Evolutionary conservation across 2,329 filamentous ascomycete genomes (phyloP).

Genomic region (Colletotrichum orbiculare): DNA sequence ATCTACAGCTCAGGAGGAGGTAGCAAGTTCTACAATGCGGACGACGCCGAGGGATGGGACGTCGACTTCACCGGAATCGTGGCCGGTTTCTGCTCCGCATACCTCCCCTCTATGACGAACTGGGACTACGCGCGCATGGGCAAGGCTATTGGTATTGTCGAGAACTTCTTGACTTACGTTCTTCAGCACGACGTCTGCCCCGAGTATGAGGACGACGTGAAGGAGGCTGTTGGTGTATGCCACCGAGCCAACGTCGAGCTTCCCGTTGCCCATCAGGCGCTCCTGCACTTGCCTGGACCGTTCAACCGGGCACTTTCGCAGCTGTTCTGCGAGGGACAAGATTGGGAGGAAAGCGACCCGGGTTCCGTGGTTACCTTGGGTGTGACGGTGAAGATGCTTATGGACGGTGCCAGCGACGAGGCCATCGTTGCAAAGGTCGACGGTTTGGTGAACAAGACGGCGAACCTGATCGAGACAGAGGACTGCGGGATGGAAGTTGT

Average conservation of each 20-base stretch:
- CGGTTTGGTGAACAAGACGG: neutral
- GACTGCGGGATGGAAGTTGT: slow-evolving; percentile 71
- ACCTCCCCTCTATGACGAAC: slow-evolving; percentile 58
- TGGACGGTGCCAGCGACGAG: too few relatives aligned
- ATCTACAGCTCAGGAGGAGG: slow-evolving; percentile 60
- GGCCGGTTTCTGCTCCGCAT: slow-evolving; percentile 79
- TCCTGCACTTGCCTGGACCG: slow-evolving; percentile 71
- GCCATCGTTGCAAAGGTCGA: too few relatives aligned
- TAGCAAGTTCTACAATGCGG: slow-evolving; percentile 62
- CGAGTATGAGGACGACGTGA: slow-evolving; percentile 77
- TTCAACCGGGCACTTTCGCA: slow-evolving; percentile 84
- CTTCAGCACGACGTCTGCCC: slow-evolving; percentile 86
- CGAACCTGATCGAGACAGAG: slow-evolving; percentile 50
- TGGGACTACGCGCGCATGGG: slow-evolving; percentile 66
- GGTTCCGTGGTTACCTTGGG: slow-evolving; percentile 56
- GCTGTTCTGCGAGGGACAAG: slow-evolving; percentile 66
- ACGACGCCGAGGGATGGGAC: slow-evolving; percentile 68
- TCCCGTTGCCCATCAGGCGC: slow-evolving; percentile 64
- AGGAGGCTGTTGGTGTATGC: slow-evolving; percentile 74
- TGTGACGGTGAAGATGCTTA: slow-evolving; percentile 49
- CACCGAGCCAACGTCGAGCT: slow-evolving; percentile 75
- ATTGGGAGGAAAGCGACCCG: slow-evolving; percentile 46
- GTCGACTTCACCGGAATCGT: slow-evolving; percentile 85
- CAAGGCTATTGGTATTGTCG: slow-evolving; percentile 74
- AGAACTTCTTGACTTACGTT: slow-evolving; percentile 91